Evolutionary conservation across 2,329 filamentous ascomycete species (phyloP).

Genomic region (Cladosporium cucumerinum): DNA sequence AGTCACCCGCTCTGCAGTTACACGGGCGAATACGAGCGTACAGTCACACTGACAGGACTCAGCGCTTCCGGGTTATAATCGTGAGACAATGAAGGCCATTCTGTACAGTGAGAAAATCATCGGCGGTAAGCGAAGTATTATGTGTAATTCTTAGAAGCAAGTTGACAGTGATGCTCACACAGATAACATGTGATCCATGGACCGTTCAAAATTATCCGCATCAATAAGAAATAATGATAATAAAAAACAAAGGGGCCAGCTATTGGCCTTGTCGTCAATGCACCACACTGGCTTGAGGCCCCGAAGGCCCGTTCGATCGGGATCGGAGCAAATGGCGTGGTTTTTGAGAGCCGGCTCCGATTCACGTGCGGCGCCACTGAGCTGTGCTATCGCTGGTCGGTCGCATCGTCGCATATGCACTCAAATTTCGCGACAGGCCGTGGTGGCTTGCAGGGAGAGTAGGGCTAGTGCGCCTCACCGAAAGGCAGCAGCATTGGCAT

Average conservation of each 20-base stretch:
- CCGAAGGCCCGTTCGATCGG: not conserved
- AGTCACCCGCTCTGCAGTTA: not conserved
- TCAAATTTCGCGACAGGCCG: not conserved
- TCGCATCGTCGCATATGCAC: conserved; percentile 2
- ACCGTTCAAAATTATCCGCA: not conserved
- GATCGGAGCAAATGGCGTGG: not conserved
- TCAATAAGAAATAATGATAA: not conserved
- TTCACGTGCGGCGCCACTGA: not conserved
- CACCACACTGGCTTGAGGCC: not conserved
- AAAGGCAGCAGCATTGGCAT: conserved; percentile 7
- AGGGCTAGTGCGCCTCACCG: not conserved
- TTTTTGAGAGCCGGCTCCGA: not conserved
- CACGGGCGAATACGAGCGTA: not conserved
- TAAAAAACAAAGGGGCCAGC: not conserved
- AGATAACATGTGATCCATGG: not conserved
- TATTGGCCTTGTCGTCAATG: not conserved
- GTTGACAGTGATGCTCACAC: not conserved
- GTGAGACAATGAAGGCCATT: not conserved
- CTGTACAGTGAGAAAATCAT: not conserved
- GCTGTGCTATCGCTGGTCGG: not conserved
- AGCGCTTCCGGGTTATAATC: not conserved
- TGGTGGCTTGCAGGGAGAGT: conserved; percentile 2
- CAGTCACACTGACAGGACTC: not conserved
- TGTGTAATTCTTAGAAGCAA: not conserved
- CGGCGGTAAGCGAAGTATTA: not conserved